Conservation (phyloP, 208 protist species). For the Kentomonas sorsogonicus region DNA sequence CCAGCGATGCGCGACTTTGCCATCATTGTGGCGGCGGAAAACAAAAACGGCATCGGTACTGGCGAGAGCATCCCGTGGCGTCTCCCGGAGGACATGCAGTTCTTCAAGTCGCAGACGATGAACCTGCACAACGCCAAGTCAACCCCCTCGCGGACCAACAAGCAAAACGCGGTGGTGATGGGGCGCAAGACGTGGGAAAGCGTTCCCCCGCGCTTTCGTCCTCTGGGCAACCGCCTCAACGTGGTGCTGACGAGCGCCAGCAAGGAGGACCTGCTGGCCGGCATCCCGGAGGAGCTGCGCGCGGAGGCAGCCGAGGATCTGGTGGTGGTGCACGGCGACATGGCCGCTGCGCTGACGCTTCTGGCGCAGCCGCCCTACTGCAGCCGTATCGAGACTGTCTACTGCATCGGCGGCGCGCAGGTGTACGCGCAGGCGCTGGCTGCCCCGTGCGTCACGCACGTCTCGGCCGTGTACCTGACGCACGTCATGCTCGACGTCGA, state of each 20-base stretch:
- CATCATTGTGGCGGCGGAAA: conserved; percentile 70
- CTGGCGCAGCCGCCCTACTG: conserved; percentile 55
- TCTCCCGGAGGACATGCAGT: conserved; percentile 84
- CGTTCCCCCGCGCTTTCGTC: conserved; percentile 86
- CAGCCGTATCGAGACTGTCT: conserved; percentile 76
- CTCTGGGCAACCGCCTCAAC: conserved; percentile 88
- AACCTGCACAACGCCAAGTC: conserved; percentile 67
- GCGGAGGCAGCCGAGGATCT: conserved; percentile 22
- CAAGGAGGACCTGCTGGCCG: conserved; percentile 35
- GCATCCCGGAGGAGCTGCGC: conserved; percentile 43
- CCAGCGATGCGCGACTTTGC: conserved; percentile 59
- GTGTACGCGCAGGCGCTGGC: conserved; percentile 79
- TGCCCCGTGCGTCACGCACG: conserved; percentile 47
- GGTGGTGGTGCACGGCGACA: conserved; percentile 57
- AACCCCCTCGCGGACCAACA: conserved; percentile 18
- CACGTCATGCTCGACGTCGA: conserved; percentile 28
- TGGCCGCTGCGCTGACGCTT: conserved; percentile 41
- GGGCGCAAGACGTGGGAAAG: conserved; percentile 96
- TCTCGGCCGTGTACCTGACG: conserved; percentile 74
- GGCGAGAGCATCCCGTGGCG: conserved; percentile 77
- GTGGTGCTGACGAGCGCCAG: conserved; percentile 81
- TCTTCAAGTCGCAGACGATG: conserved; percentile 79
- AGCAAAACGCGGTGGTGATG: conserved; percentile 95
- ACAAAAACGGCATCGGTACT: conserved; percentile 74
- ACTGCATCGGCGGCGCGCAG: conserved; percentile 90